Conservation (phyloP, 1,284 basidiomycete species). For the Ceratobasidium sp. region DNA sequence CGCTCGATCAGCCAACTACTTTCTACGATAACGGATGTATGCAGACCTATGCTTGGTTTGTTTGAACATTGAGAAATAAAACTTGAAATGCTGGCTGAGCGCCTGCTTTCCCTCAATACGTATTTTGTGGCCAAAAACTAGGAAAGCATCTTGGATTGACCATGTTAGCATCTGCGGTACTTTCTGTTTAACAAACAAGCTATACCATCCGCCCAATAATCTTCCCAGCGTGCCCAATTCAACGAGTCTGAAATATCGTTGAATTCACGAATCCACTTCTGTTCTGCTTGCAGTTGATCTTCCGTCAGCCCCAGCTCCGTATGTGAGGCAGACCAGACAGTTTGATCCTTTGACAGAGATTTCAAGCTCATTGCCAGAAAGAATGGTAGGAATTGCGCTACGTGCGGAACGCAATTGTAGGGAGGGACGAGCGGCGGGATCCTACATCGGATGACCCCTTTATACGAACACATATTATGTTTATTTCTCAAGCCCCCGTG, state of each 20-base stretch:
- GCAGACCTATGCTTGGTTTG: neutral
- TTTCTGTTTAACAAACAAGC: neutral
- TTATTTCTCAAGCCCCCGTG: too few relatives aligned
- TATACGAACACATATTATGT: too few relatives aligned
- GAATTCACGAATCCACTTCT: slow-evolving; percentile 22
- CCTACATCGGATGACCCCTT: too few relatives aligned
- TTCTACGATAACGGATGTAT: neutral
- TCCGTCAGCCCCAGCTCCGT: slow-evolving; percentile 2
- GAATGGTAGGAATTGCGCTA: too few relatives aligned
- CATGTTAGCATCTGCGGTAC: neutral
- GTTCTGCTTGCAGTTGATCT: slow-evolving; percentile 1
- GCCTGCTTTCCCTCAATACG: slow-evolving; percentile 9
- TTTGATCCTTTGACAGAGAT: slow-evolving; percentile 1
- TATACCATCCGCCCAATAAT: slow-evolving; percentile 10
- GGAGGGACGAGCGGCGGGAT: too few relatives aligned
- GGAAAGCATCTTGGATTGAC: neutral
- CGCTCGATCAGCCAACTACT: neutral
- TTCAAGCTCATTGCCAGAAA: slow-evolving; percentile 3
- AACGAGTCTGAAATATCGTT: slow-evolving; percentile 3
- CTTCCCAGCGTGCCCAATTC: neutral
- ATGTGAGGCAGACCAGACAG: slow-evolving; percentile 4
- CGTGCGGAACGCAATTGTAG: too few relatives aligned
- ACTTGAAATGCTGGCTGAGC: neutral
- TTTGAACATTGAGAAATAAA: slow-evolving; percentile 11
- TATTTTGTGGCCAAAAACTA: slow-evolving; percentile 5